These are phyloP conservation scores for Kodamaea kaohsiungensis DNA, from an alignment of 805 yeast genomes.

Conservation along the genomic window DNA sequence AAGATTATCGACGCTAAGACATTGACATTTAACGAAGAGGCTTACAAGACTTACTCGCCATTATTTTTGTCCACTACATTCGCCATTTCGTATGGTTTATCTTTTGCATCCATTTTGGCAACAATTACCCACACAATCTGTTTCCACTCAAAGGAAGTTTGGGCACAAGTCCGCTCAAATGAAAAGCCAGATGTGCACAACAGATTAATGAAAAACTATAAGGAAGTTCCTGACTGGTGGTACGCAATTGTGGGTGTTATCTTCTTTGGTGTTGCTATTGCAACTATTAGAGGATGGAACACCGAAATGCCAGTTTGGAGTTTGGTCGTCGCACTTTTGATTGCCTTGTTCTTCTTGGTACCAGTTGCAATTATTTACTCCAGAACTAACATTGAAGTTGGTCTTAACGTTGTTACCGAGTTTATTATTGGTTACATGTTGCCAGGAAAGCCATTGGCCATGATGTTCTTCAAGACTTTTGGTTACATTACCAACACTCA, in stretches of 20 bases:
- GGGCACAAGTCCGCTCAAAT: conserved; percentile 14
- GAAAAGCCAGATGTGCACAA: conserved; percentile 22
- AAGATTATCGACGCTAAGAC: conserved; percentile 17
- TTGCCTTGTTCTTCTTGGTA: conserved; percentile 38
- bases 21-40: conserved; percentile 15
- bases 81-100: conserved; percentile 21
- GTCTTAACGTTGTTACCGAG: conserved; percentile 44
- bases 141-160: conserved; percentile 21
- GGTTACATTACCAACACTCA: conserved; percentile 51
- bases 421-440: conserved; percentile 45
- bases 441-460: conserved; percentile 50
- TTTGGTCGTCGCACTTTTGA: conserved; percentile 37
- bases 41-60: conserved; percentile 20
- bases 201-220: conserved; percentile 20
- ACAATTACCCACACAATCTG: conserved; percentile 19
- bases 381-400: conserved; percentile 38
- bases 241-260: conserved; percentile 24
- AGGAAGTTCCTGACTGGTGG: conserved; percentile 26
- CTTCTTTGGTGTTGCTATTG: conserved; percentile 17
- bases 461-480: conserved; percentile 48
- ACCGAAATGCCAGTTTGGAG: conserved; percentile 46
- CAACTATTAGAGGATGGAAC: conserved; percentile 34
- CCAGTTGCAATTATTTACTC: conserved; percentile 43
- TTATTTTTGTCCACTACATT: conserved; percentile 21
- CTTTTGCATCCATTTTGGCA: conserved; percentile 23